Percentiles rank a stretch among this genome's conserved stretches.
Evolutionary conservation across 2,329 filamentous ascomycete genomes (phyloP).

Genomic region (Fusarium lateritium): DNA sequence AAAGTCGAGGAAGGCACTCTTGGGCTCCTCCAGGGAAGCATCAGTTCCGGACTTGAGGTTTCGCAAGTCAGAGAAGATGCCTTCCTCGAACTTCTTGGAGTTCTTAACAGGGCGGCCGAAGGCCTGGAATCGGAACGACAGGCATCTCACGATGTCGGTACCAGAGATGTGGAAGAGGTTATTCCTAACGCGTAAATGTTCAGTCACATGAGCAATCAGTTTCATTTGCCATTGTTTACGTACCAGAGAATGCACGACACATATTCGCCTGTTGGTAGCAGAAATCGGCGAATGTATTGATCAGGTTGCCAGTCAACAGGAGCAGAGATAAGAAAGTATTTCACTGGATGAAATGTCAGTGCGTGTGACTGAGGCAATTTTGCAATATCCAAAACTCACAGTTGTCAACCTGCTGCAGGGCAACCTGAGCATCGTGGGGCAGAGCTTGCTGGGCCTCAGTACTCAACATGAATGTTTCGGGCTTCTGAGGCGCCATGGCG

Average conservation of each 20-base stretch:
- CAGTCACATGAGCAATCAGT: conserved; percentile 3
- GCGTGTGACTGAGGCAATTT: conserved; percentile 9
- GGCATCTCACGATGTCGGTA: conserved; percentile 97
- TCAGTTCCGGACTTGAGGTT: conserved; percentile 99
- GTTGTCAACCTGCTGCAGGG: conserved; percentile 98
- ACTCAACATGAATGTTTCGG: conserved; percentile 98
- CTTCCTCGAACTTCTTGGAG: conserved; percentile 99
- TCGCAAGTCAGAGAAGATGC: conserved; percentile 98
- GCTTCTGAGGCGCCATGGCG: conserved; percentile 94
- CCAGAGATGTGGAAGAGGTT: conserved; percentile 99
- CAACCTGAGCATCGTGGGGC: conserved; percentile 96
- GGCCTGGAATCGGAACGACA: conserved; percentile 98
- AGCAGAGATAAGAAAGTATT: conserved; percentile 99
- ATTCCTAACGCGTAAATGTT: conserved; percentile 64
- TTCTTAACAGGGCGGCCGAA: conserved; percentile 99
- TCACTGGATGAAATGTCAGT: conserved; percentile 72
- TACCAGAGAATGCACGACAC: conserved; percentile 96
- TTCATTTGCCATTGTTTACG: background rate
- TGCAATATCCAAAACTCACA: conserved; percentile 68
- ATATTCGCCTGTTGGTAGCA: conserved; percentile 97
- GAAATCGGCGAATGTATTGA: conserved; percentile 95
- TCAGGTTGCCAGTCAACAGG: conserved; percentile 98
- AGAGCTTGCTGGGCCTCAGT: conserved; percentile 96
- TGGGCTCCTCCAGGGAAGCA: conserved; percentile 97
- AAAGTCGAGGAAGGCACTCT: conserved; percentile 98